phyloP scores from a whole-genome alignment of 306 rosid genomes.

The Fragaria nilgerrensis region DNA sequence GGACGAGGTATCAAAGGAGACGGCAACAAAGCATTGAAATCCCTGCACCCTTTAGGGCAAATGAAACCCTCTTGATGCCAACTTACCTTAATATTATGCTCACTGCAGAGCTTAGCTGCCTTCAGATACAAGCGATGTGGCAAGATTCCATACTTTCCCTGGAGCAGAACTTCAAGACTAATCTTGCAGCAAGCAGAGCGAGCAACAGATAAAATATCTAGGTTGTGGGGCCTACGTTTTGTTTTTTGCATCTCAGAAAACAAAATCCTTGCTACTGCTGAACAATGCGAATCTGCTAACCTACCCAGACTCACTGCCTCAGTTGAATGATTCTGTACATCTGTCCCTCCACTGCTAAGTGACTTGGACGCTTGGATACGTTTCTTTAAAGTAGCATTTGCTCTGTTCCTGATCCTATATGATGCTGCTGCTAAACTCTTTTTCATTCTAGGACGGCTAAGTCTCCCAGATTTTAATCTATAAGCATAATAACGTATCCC shows the following conservation, averaged over 20 bases:
- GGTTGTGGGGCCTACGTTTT: conserved; percentile 71
- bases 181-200: conserved; percentile 80
- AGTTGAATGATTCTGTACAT: conserved; percentile 41
- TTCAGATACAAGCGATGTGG: conserved; percentile 77
- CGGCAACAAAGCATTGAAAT: conserved; percentile 44
- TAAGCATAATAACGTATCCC: conserved; percentile 85
- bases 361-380: conserved; percentile 69
- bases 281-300: conserved; percentile 65
- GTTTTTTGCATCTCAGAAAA: conserved; percentile 84
- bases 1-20: conserved; percentile 62
- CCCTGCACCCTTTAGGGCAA: conserved; percentile 74
- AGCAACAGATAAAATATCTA: conserved; percentile 69
- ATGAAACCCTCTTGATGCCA: conserved; percentile 83
- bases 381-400: conserved; percentile 66
- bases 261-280: conserved; percentile 79
- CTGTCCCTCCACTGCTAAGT: conserved; percentile 42
- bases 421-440: conserved; percentile 76
- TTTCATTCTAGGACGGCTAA: conserved; percentile 80
- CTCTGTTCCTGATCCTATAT: conserved; percentile 74
- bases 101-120: conserved; percentile 93
- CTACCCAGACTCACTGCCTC: conserved; percentile 53
- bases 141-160: conserved; percentile 67
- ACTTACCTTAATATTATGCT: conserved; percentile 48
- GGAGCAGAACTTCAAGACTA: conserved; percentile 59
- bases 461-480: conserved; percentile 87